Percentiles rank a stretch among this genome's conserved stretches.
These are phyloP conservation scores for Circinella umbellata DNA, from an alignment of 371 early-diverging fungal genomes.

Conservation along the genomic window DNA sequence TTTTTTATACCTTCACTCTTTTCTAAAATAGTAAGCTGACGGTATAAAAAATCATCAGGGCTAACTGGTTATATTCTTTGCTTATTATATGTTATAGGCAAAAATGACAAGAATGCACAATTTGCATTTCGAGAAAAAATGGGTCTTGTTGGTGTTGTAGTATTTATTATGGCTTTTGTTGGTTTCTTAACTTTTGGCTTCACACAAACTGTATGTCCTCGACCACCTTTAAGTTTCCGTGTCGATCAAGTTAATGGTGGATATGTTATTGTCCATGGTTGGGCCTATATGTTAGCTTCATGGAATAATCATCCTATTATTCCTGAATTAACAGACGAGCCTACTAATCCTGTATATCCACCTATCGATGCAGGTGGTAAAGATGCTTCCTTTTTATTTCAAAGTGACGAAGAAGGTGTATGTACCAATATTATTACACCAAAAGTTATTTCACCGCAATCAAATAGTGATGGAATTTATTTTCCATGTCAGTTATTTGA, in stretches of 20 bases:
- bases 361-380: conserved; percentile 72
- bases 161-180: conserved; percentile 70
- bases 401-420: conserved; percentile 55
- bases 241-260: conserved; percentile 46
- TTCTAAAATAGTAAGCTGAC: too few species aligned
- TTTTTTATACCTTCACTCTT: too few species aligned
- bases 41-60: too few species aligned
- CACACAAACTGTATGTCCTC: conserved; percentile 63
- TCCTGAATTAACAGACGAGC: conserved; percentile 34
- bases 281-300: conserved; percentile 62
- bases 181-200: conserved; percentile 82
- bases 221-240: conserved; percentile 48
- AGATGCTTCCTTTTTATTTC: conserved; percentile 82
- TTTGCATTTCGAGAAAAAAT: conserved; percentile 91
- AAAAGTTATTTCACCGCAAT: conserved; percentile 35
- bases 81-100: conserved; percentile 35
- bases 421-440: conserved; percentile 62
- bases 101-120: conserved; percentile 59
- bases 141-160: conserved; percentile 73
- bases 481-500: conserved; percentile 75
- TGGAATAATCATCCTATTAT: conserved; percentile 62
- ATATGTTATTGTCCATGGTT: conserved; percentile 62
- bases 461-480: conserved; percentile 23
- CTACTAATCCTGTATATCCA: conserved; percentile 62
- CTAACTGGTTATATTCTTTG: too few species aligned